Conservation (phyloP, 2,329 filamentous ascomycete genomes). For the Curvularia spicifera region DNA sequence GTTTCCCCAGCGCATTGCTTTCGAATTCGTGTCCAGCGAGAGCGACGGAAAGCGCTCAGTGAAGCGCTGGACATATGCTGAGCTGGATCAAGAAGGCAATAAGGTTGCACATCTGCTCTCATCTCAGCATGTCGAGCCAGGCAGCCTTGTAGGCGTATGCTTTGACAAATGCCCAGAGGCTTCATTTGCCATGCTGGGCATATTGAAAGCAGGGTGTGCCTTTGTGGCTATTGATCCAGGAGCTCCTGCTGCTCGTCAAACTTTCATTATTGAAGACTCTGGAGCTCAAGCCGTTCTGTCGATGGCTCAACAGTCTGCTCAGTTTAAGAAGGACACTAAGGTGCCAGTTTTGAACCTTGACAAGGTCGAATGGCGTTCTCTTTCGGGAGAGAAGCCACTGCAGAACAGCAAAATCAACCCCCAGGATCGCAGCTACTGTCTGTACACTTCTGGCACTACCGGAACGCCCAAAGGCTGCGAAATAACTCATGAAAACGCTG, state of each 20-base stretch:
- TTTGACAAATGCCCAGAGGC: conserved; percentile 87
- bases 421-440: conserved; percentile 74
- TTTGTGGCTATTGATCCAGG: conserved; percentile 81
- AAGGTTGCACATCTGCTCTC: conserved; percentile 71
- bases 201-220: conserved; percentile 80
- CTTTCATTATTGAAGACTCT: conserved; percentile 80
- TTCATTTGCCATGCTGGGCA: conserved; percentile 80
- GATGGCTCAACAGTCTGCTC: conserved; percentile 53
- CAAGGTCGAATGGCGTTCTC: conserved; percentile 41
- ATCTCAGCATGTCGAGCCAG: conserved; percentile 57
- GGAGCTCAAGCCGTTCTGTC: conserved; percentile 68
- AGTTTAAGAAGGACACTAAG: conserved; percentile 43
- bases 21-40: conserved; percentile 75
- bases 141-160: conserved; percentile 74
- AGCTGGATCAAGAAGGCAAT: conserved; percentile 75
- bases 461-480: conserved; percentile 87
- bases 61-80: conserved; percentile 73
- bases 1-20: conserved; percentile 67
- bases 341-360: conserved; percentile 58
- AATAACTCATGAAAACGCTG: conserved; percentile 85
- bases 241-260: conserved; percentile 73
- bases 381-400: conserved; percentile 46
- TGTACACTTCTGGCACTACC: conserved; percentile 88
- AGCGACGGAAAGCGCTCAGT: conserved; percentile 55
- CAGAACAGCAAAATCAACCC: conserved; percentile 43